Evolutionary conservation across 2,329 filamentous ascomycete species (phyloP).

Genomic region (Pyrenochaeta sp.): DNA sequence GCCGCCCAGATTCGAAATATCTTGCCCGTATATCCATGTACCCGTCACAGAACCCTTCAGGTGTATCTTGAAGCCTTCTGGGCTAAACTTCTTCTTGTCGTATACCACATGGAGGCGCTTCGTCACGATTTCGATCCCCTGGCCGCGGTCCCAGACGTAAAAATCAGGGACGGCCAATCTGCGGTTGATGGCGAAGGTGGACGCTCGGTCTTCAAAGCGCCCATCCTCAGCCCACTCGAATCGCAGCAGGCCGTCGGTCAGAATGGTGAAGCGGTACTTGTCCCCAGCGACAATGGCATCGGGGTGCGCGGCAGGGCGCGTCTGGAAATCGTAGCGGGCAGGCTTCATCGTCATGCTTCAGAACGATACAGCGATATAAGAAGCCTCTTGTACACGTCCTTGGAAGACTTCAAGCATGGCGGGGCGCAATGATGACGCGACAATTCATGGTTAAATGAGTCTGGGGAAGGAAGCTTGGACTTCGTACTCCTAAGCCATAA

Average conservation of each 20-base stretch:
- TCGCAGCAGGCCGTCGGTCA: slow-evolving; percentile 65
- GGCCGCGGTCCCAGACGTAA: slow-evolving; percentile 56
- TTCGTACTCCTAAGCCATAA: slow-evolving; percentile 17
- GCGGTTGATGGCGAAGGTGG: slow-evolving; percentile 68
- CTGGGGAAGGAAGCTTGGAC: slow-evolving; percentile 34
- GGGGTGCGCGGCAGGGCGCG: slow-evolving; percentile 55
- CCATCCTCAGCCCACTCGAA: slow-evolving; percentile 70
- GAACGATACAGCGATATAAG: slow-evolving; percentile 11
- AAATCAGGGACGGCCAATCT: slow-evolving; percentile 59
- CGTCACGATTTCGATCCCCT: slow-evolving; percentile 65
- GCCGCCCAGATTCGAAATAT: slow-evolving; percentile 54
- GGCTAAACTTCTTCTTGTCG: slow-evolving; percentile 64
- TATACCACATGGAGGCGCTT: slow-evolving; percentile 65
- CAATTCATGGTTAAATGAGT: slow-evolving; percentile 30
- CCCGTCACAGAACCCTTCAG: slow-evolving; percentile 55
- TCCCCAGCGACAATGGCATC: slow-evolving; percentile 57
- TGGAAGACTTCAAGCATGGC: slow-evolving; percentile 22
- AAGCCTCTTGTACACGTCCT: slow-evolving; percentile 13
- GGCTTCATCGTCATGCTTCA: slow-evolving; percentile 37
- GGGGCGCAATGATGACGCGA: slow-evolving; percentile 26
- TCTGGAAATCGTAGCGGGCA: slow-evolving; percentile 55
- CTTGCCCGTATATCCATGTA: slow-evolving; percentile 62
- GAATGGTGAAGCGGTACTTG: slow-evolving; percentile 67
- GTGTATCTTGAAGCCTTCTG: slow-evolving; percentile 58
- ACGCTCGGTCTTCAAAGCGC: slow-evolving; percentile 69